A percentile compares a stretch with the other conserved stretches of the same genome.
phyloP scores from a whole-genome alignment of 2,329 filamentous ascomycete species.

The Clonostachys chloroleuca region DNA sequence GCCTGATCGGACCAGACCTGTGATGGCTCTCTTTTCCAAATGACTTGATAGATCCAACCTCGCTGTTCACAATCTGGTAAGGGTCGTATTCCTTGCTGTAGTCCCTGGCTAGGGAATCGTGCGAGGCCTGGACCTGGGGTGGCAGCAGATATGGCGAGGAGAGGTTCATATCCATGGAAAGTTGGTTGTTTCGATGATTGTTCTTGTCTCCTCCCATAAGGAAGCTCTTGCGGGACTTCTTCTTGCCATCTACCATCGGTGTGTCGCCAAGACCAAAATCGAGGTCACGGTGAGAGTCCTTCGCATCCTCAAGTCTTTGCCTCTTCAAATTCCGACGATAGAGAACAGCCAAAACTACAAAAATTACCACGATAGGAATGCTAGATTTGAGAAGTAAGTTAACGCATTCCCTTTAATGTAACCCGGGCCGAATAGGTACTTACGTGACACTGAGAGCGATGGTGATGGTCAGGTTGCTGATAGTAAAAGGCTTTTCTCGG shows the following conservation, averaged over 20 bases:
- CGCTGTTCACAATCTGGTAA: constrained; percentile 63
- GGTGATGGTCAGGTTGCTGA: constrained; percentile 54
- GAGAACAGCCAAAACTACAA: constrained; percentile 67
- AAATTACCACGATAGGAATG: constrained; percentile 67
- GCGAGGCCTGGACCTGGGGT: constrained; percentile 87
- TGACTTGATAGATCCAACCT: constrained; percentile 52
- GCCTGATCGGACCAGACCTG: constrained; percentile 18
- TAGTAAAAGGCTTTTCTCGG: constrained; percentile 57
- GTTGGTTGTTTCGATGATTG: constrained; percentile 40
- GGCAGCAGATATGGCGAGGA: constrained; percentile 88
- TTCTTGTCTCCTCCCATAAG: constrained; percentile 49
- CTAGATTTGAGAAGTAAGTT: constrained; percentile 38
- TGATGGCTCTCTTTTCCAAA: constrained; percentile 28
- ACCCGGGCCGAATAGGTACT: constrained; percentile 25
- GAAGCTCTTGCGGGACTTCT: constrained; percentile 20
- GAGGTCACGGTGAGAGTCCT: constrained; percentile 84
- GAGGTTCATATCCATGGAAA: constrained; percentile 71
- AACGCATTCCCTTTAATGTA: not conserved
- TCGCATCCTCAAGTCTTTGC: constrained; percentile 70
- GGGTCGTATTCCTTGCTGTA: constrained; percentile 76
- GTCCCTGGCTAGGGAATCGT: constrained; percentile 39
- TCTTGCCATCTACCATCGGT: constrained; percentile 22
- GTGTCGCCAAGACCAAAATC: constrained; percentile 79
- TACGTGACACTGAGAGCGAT: constrained; percentile 69
- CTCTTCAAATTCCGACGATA: constrained; percentile 75